Conservation (phyloP, 768 basidiomycete species). For the Russula lepida region DNA sequence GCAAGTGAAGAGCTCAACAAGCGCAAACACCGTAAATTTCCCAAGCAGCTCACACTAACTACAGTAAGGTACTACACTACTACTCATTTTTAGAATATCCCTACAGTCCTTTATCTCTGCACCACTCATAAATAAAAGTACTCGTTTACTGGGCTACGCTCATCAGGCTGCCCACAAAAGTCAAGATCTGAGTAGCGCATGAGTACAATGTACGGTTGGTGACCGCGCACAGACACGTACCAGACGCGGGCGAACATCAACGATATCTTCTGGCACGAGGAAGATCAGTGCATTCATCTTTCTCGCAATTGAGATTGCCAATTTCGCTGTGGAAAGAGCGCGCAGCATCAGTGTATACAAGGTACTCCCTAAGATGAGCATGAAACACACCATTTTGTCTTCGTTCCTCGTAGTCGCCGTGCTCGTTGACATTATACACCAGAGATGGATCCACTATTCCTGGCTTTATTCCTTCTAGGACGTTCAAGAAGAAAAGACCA, state of each 20-base stretch:
- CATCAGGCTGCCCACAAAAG: conserved; percentile 94
- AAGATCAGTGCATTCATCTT: conserved; percentile 97
- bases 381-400: conserved; percentile 73
- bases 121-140: conserved; percentile 6
- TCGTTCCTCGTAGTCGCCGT: conserved; percentile 75
- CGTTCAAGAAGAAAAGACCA: conserved; percentile 86
- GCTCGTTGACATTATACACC: conserved; percentile 51
- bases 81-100: conserved; percentile 5
- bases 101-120: background rate
- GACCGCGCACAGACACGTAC: conserved; percentile 33
- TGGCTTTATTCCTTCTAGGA: conserved; percentile 84
- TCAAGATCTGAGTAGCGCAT: conserved; percentile 58
- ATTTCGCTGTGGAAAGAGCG: conserved; percentile 57
- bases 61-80: conserved; percentile 1
- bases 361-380: too few species aligned
- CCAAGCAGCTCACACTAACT: background rate
- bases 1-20: conserved; percentile 10
- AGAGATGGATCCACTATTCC: conserved; percentile 91
- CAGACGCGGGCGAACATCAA: conserved; percentile 84
- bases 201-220: background rate
- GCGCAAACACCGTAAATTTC: conserved; percentile 16
- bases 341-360: background rate
- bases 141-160: conserved; percentile 38
- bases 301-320: conserved; percentile 96
- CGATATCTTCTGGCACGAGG: conserved; percentile 94